These are phyloP conservation scores for Talaromyces liani DNA, from an alignment of 495 filamentous ascomycete genomes.

Conservation along the genomic window DNA sequence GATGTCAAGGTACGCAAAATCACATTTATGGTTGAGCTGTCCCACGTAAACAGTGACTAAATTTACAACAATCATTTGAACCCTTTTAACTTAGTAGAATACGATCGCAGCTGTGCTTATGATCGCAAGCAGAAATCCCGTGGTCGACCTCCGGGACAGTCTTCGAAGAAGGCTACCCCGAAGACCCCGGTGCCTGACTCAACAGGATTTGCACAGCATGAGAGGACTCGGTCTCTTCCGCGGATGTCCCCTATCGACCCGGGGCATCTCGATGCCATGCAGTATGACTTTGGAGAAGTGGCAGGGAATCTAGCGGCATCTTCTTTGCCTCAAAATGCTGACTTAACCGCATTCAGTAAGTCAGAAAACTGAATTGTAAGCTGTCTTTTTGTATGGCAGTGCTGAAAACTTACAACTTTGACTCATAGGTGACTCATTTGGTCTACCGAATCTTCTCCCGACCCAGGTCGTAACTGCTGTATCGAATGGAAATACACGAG, in stretches of 20 bases:
- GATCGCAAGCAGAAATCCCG: not conserved
- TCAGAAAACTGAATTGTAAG: not conserved
- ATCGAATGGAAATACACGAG: not conserved
- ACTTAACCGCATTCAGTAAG: constrained; percentile 1
- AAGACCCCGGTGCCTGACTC: not conserved
- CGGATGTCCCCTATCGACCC: not conserved
- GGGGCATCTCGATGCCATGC: not conserved
- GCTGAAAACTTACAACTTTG: not conserved
- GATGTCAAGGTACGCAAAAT: not conserved
- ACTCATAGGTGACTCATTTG: not conserved
- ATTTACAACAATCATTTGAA: not conserved
- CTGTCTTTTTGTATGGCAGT: not conserved
- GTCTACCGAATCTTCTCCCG: not conserved
- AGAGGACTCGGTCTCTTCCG: not conserved
- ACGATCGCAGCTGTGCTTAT: not conserved
- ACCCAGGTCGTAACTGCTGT: not conserved
- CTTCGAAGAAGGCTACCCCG: not conserved
- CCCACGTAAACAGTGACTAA: not conserved
- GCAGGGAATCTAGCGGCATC: not conserved
- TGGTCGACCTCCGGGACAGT: not conserved
- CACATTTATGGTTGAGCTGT: not conserved
- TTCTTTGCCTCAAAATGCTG: not conserved
- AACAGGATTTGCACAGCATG: not conserved
- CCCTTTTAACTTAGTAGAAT: not conserved
- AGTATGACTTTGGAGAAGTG: not conserved